Conservation (phyloP, 495 filamentous ascomycete species). For the Beverwykella pulmonaria region DNA sequence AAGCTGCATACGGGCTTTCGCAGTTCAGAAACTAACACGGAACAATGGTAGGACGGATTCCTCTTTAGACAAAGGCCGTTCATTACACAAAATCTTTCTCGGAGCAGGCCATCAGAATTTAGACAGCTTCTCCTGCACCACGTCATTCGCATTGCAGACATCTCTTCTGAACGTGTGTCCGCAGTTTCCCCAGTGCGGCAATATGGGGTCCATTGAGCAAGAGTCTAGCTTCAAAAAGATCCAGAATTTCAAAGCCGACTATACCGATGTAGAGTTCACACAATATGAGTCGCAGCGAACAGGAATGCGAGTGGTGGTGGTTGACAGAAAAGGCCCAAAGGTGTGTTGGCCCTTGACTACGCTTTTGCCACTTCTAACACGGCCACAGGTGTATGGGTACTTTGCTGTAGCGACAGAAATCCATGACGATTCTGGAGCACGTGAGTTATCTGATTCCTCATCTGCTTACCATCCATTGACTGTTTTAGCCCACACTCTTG, state of each 20-base stretch:
- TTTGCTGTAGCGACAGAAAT: constrained; percentile 97
- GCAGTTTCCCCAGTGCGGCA: neutral
- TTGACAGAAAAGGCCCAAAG: constrained; percentile 90
- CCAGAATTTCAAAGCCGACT: constrained; percentile 84
- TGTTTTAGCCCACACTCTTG: constrained; percentile 73
- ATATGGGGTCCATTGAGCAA: constrained; percentile 27
- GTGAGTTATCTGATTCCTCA: constrained; percentile 23
- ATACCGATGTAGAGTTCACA: constrained; percentile 79
- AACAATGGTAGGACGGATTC: constrained; percentile 30
- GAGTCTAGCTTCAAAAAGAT: constrained; percentile 72
- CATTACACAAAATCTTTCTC: neutral
- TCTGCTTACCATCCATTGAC: constrained; percentile 1
- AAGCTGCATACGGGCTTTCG: no score
- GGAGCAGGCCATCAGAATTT: neutral
- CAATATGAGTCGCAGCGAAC: constrained; percentile 87
- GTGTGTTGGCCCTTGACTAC: constrained; percentile 26
- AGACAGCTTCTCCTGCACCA: neutral
- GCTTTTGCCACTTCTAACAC: neutral
- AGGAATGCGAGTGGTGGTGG: constrained; percentile 90
- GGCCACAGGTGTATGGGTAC: constrained; percentile 69
- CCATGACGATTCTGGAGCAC: constrained; percentile 92
- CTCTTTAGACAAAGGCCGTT: constrained; percentile 18
- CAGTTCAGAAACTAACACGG: neutral
- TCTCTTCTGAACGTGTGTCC: neutral
- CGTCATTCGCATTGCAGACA: neutral